Base-by-base conservation (phyloP, 306 rosid species). In the Luffa acutangula region DNA sequence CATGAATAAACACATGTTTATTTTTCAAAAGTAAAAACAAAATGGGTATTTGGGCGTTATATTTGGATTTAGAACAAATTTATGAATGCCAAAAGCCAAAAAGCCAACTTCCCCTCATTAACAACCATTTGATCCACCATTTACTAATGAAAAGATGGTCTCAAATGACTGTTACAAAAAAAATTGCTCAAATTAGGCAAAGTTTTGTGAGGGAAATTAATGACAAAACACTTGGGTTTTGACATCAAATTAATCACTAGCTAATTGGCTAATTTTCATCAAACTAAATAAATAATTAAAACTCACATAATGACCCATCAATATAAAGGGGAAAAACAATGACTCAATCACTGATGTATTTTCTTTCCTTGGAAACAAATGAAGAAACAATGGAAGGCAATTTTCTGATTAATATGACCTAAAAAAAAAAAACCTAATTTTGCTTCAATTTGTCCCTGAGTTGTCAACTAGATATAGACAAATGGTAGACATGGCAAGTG, bases 401-500 rank as follows among this genome's bases (percentile, higher is more conserved):
- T 37, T 65, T 42, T 70, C 9, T n/a, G 0, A n/a, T n/a, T 43
- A 8, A 31, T 42, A 21, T n/a, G 6, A 31, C 53, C 74, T 67
- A 15, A 17, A 7, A 56, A 9, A 3, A 36, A 3, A 2, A 25
- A 0, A 6, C 7, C 78, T 33, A 15, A 37, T 7, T 37, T 13
- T 36, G 18, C 1, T 41, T 25, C 37, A 20, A 75, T 57, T 63
- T 64, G 51, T 67, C 25, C 36, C 9, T 39, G 54, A 51, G 43
- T 58, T 77, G 75, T 33, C 36, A 56, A 13, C 2, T 59, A 70
- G 4, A 20, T 34, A 36, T 31, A 37, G 62, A 79, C 84, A 85
- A 83, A 80, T n/a, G 49, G 60, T 52, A 10, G 57, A 64, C n/a
- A 78, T 62, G 64, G 59, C 12, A 53, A 62, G 58, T 76, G 56